Percentiles rank a stretch among this genome's conserved stretches.
phyloP scores from a whole-genome alignment of 306 rosid genomes.

The Acacia acuminata region DNA sequence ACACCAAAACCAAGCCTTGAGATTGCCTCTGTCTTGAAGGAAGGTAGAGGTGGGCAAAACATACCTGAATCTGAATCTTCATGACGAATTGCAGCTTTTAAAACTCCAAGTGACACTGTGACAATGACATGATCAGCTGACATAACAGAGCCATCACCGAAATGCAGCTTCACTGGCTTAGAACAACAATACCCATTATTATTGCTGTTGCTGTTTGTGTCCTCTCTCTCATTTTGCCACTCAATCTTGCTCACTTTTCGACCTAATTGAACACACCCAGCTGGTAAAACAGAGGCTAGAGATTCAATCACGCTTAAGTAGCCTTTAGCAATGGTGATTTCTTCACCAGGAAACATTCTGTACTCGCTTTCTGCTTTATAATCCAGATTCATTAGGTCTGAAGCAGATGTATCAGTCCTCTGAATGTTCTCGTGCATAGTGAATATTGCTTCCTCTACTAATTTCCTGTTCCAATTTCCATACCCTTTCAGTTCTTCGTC shows the following conservation, averaged over 20 bases:
- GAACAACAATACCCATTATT: neutral
- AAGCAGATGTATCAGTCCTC: slow-evolving; percentile 92
- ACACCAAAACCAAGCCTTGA: slow-evolving; percentile 96
- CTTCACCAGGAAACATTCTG: slow-evolving; percentile 82
- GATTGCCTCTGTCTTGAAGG: slow-evolving; percentile 76
- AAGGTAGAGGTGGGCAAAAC: slow-evolving; percentile 79
- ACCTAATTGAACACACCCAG: slow-evolving; percentile 64
- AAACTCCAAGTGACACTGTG: slow-evolving; percentile 84
- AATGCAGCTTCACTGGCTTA: slow-evolving; percentile 78
- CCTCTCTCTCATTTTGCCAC: slow-evolving; percentile 41
- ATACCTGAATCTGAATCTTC: slow-evolving; percentile 48
- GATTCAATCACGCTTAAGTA: slow-evolving; percentile 62
- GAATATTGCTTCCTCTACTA: slow-evolving; percentile 71
- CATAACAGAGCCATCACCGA: slow-evolving; percentile 66
- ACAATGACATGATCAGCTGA: slow-evolving; percentile 87
- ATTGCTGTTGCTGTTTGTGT: neutral
- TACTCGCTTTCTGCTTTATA: slow-evolving; percentile 83
- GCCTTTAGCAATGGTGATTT: slow-evolving; percentile 81
- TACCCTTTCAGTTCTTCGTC: slow-evolving; percentile 44
- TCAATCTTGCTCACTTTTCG: slow-evolving; percentile 62
- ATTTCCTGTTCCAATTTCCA: slow-evolving; percentile 63
- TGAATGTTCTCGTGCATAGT: slow-evolving; percentile 74
- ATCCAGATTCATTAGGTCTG: slow-evolving; percentile 67
- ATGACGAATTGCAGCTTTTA: slow-evolving; percentile 70
- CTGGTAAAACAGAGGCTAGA: slow-evolving; percentile 70